Conservation (phyloP, 116 monocot species). For the Posidonia oceanica region DNA sequence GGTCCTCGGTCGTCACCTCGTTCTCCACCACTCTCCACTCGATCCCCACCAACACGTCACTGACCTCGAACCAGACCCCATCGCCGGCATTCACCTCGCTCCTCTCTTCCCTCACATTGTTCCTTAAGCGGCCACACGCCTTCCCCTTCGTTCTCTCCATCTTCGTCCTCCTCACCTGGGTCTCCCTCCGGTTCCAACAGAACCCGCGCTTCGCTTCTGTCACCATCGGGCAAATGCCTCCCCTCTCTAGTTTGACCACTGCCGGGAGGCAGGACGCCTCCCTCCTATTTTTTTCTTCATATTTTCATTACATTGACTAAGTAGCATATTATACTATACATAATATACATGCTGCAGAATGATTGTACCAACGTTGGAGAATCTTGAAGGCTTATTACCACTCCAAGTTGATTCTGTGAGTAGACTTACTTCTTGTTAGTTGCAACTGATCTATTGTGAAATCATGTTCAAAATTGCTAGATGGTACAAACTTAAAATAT, state of each 20-base stretch:
- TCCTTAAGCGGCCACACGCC: constrained; percentile 69
- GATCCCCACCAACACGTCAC: constrained; percentile 1
- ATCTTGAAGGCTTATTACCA: too few species aligned
- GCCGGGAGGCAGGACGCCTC: background rate
- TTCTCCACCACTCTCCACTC: constrained; percentile 1
- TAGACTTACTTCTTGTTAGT: too few species aligned
- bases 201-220: constrained; percentile 1
- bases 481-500: too few species aligned
- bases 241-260: background rate
- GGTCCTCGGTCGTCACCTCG: too few species aligned
- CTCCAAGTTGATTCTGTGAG: too few species aligned
- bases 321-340: too few species aligned
- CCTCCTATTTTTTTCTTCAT: too few species aligned
- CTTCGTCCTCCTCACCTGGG: constrained; percentile 94
- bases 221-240: background rate
- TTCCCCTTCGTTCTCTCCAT: constrained; percentile 78
- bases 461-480: too few species aligned
- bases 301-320: too few species aligned
- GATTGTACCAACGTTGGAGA: too few species aligned
- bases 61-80: background rate
- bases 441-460: too few species aligned
- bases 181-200: constrained; percentile 65
- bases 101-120: constrained; percentile 30
- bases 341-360: too few species aligned
- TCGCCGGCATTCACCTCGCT: background rate